Base-by-base conservation (phyloP, 768 basidiomycete genomes). In the Agaricus sinodeliciosus region DNA sequence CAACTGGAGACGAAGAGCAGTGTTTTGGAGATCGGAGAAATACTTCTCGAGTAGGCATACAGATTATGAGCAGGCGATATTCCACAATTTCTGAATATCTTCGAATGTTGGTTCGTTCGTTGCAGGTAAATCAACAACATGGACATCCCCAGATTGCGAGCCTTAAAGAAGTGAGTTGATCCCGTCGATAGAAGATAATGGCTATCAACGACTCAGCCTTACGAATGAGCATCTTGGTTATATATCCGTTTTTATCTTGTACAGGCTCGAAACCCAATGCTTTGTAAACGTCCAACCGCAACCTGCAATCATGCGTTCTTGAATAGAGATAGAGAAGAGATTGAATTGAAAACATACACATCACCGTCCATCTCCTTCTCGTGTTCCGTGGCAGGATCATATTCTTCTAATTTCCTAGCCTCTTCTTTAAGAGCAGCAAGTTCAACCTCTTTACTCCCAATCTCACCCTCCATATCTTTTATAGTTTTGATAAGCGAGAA, bases 311-410 rank as follows among this genome's bases (percentile, higher is more conserved):
- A 37, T 58, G 41, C 43, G 9, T 46, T 43, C 55, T 18, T 28
- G n/a, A 19, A 47, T 37, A 35, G 25, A 40, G 4, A 2, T 39
- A 27, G 44, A 18, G 9, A 15, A 28, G 36, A 55, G 25, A 56
- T 31, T 31, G 34, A 45, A 19, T 28, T 26, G 3, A 31, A 31
- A 26, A 67, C 86, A 63, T 68, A 90, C 89, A 76, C 68, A 41
- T 79, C 80, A 16, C 84, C 80, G 60, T 87, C 84, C 35, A 90
- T 66, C 48, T 87, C 81, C 43, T 72, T 77, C 55, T 79, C 81
- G 57, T 89, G 87, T 55, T 89, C 86, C 16, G 74, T 65, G 6
- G 87, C 84, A 18, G 87, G 84, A 64, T 91, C 88, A 48, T 78
- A 82, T 39, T 75, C 75, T 62, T 90, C 87, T 55, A 88, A 63